Conservation (phyloP, 2,329 filamentous ascomycete genomes). For the Trichoderma brevicompactum region DNA sequence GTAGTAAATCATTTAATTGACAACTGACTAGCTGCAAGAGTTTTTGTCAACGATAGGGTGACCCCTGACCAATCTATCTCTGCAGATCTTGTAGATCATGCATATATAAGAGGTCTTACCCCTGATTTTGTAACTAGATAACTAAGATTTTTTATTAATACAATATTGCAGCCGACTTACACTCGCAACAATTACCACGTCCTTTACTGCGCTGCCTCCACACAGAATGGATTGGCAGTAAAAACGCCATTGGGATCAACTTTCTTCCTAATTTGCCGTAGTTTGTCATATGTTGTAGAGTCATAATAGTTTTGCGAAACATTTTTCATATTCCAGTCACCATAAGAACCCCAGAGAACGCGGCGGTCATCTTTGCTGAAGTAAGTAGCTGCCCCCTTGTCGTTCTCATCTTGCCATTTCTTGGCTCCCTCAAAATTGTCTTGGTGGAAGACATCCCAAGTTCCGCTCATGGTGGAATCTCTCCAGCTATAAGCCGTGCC, state of each 20-base stretch:
- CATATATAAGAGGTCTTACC: too few species aligned
- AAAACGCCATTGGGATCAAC: neutral
- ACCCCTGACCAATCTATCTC: too few species aligned
- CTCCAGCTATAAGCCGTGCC: constrained; percentile 14
- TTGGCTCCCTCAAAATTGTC: constrained; percentile 1
- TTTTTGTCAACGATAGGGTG: too few species aligned
- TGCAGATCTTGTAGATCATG: too few species aligned
- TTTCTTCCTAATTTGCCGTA: constrained; percentile 1
- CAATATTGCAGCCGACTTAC: too few species aligned
- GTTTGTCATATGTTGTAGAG: neutral
- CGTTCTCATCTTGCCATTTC: constrained; percentile 14
- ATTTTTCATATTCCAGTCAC: constrained; percentile 10
- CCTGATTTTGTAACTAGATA: too few species aligned
- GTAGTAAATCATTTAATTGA: too few species aligned
- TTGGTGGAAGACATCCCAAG: constrained; percentile 6
- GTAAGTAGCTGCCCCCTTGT: constrained; percentile 1
- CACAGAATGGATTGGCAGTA: neutral
- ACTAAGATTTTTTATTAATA: too few species aligned
- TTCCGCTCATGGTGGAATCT: constrained; percentile 4
- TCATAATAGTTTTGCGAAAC: constrained; percentile 1
- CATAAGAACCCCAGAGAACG: constrained; percentile 10
- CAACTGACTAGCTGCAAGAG: too few species aligned
- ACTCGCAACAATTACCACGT: too few species aligned
- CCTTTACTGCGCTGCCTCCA: constrained; percentile 2
- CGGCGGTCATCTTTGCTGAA: constrained; percentile 14